Evolutionary conservation across 345 rosid species (phyloP).

Genomic region (Rhodamnia argentea): DNA sequence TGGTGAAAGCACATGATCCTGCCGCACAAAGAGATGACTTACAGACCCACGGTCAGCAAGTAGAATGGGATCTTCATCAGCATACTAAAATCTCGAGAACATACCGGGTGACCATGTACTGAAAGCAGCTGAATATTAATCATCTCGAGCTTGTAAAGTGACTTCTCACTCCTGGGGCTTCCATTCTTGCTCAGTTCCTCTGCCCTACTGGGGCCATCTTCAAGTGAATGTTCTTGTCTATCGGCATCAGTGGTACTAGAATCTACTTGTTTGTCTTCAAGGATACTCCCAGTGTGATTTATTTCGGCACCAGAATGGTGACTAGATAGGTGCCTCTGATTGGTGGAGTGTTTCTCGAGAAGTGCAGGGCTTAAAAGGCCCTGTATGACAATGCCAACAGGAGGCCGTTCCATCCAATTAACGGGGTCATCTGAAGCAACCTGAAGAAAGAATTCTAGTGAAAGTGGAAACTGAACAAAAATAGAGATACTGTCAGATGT

Average conservation of each 20-base stretch:
- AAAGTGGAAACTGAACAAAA: background rate
- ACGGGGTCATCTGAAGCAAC: constrained; percentile 69
- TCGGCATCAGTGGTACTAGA: constrained; percentile 26
- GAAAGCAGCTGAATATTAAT: constrained; percentile 66
- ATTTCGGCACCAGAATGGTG: constrained; percentile 10
- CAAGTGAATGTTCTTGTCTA: constrained; percentile 14
- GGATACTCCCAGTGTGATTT: constrained; percentile 19
- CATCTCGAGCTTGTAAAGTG: constrained; percentile 84
- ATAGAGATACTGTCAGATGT: background rate
- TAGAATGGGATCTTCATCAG: background rate
- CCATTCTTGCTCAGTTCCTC: constrained; percentile 28
- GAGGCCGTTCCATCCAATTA: constrained; percentile 87
- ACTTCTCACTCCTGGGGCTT: constrained; percentile 26
- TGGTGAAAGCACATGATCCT: background rate
- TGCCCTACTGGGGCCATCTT: constrained; percentile 19
- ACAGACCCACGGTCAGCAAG: background rate
- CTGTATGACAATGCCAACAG: constrained; percentile 79
- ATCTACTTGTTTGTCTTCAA: constrained; percentile 30
- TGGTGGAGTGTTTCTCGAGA: constrained; percentile 62
- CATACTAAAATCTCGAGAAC: constrained; percentile 1
- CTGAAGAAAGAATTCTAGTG: constrained; percentile 23
- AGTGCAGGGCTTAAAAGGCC: constrained; percentile 73
- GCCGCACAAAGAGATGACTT: background rate
- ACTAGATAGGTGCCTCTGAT: constrained; percentile 46
- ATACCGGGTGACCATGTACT: constrained; percentile 72